Percentiles rank a stretch among this genome's conserved stretches.
Conservation (phyloP, 78 protist genomes). For the Speleostelium caveatum region DNA sequence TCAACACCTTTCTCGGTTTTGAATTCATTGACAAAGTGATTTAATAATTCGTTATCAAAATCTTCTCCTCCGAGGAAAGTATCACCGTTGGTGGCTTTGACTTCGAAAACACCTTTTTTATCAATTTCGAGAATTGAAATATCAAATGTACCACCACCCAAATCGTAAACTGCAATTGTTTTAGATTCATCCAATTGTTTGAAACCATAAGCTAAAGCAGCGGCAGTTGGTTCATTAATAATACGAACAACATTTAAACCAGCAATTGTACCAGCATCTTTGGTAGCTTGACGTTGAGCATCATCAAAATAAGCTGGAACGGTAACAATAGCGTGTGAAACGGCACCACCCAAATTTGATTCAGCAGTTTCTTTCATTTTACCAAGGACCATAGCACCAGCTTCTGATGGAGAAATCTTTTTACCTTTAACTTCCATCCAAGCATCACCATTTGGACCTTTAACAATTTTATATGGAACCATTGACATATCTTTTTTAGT, state of each 20-base stretch:
- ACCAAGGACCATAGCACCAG: slow-evolving; percentile 96
- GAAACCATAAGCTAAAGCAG: slow-evolving; percentile 95
- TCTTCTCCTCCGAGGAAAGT: slow-evolving; percentile 99
- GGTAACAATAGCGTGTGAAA: slow-evolving; percentile 97
- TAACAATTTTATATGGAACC: slow-evolving; percentile 88
- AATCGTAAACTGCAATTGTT: slow-evolving; percentile 96
- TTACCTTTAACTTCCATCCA: slow-evolving; percentile 96
- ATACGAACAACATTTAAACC: slow-evolving; percentile 95
- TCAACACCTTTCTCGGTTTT: slow-evolving; percentile 89
- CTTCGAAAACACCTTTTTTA: slow-evolving; percentile 98
- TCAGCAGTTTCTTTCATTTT: slow-evolving; percentile 99
- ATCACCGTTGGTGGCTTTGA: slow-evolving; percentile 96
- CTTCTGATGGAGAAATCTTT: slow-evolving; percentile 96
- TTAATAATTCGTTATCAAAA: slow-evolving; percentile 92
- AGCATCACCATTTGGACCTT: slow-evolving; percentile 95
- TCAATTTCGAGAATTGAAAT: slow-evolving; percentile 97
- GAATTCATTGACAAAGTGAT: slow-evolving; percentile 90
- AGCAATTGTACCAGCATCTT: slow-evolving; percentile 95
- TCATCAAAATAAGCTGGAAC: slow-evolving; percentile 96
- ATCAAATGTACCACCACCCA: slow-evolving; percentile 99
- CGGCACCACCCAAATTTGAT: slow-evolving; percentile 86
- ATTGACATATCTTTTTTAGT: slow-evolving; percentile 78
- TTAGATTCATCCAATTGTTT: slow-evolving; percentile 79
- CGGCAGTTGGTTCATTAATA: slow-evolving; percentile 99
- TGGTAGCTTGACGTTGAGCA: slow-evolving; percentile 93